Percentiles rank a stretch among this genome's conserved stretches.
Conservation (phyloP, 2,329 filamentous ascomycete species). For the Sporothrix euskadiensis region DNA sequence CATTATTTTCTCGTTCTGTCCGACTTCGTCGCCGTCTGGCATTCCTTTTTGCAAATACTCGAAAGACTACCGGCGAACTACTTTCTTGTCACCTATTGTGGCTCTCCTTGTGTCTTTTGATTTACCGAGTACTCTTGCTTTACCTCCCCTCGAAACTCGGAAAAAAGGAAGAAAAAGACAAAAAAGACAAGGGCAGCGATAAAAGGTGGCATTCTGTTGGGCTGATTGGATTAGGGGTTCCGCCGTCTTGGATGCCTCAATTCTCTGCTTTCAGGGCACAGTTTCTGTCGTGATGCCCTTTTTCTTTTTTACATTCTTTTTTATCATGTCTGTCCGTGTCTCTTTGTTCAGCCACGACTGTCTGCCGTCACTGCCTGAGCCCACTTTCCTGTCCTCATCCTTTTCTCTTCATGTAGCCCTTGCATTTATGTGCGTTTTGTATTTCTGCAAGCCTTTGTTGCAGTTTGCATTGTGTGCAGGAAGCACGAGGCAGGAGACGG, state of each 20-base stretch:
- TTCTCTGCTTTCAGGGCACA: too few species aligned
- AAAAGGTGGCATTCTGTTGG: not conserved
- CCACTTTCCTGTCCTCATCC: not conserved
- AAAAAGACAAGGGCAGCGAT: not conserved
- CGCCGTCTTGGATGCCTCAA: not conserved
- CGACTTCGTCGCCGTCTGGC: not conserved
- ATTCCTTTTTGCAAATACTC: not conserved
- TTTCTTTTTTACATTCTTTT: not conserved
- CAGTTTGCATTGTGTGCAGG: not conserved
- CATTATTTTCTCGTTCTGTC: not conserved
- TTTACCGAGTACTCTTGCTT: not conserved
- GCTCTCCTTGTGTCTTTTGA: not conserved
- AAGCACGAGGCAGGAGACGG: not conserved
- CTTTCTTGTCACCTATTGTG: not conserved
- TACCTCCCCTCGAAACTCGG: not conserved
- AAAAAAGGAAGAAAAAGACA: not conserved
- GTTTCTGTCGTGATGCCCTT: not conserved
- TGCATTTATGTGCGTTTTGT: not conserved
- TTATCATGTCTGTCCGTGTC: not conserved
- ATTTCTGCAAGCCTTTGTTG: not conserved
- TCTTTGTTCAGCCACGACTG: slow-evolving; percentile 5
- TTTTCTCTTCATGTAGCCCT: slow-evolving; percentile 5
- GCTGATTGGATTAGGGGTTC: not conserved
- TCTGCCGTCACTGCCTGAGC: not conserved
- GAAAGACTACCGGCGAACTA: not conserved